Conservation (phyloP, 306 rosid species). For the Delonix regia region DNA sequence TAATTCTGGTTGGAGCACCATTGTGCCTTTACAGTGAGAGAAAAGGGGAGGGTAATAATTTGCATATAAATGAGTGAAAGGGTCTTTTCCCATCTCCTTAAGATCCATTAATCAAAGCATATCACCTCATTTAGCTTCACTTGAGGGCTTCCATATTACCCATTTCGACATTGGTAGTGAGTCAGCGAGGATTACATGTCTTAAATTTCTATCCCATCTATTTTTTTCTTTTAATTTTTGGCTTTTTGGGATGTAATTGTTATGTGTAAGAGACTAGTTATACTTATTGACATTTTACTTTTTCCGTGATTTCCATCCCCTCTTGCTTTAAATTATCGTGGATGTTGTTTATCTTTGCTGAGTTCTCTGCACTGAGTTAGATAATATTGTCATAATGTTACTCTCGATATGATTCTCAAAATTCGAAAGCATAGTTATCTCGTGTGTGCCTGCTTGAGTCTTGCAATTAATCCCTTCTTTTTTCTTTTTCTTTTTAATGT, state of each 20-base stretch:
- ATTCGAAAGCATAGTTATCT: not conserved
- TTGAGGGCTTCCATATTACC: not conserved
- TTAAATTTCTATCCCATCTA: not conserved
- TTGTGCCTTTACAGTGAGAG: conserved; percentile 23
- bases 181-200: conserved; percentile 10
- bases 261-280: conserved; percentile 12
- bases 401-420: not conserved
- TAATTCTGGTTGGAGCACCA: conserved; percentile 22
- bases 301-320: not conserved
- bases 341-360: not conserved
- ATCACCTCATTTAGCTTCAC: not conserved
- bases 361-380: not conserved
- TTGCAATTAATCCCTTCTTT: not conserved
- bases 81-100: not conserved
- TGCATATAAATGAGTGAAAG: not conserved
- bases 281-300: not conserved
- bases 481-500: not conserved
- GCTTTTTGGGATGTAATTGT: not conserved
- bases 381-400: not conserved
- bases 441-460: not conserved
- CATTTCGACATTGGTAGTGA: not conserved
- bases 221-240: not conserved
- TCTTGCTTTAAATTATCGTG: not conserved
- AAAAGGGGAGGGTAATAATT: conserved; percentile 14
- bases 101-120: too few species aligned